A percentile compares a stretch with the other conserved stretches of the same genome.
phyloP scores from a whole-genome alignment of 352 stramenopile species.

The Globisporangium polare region DNA sequence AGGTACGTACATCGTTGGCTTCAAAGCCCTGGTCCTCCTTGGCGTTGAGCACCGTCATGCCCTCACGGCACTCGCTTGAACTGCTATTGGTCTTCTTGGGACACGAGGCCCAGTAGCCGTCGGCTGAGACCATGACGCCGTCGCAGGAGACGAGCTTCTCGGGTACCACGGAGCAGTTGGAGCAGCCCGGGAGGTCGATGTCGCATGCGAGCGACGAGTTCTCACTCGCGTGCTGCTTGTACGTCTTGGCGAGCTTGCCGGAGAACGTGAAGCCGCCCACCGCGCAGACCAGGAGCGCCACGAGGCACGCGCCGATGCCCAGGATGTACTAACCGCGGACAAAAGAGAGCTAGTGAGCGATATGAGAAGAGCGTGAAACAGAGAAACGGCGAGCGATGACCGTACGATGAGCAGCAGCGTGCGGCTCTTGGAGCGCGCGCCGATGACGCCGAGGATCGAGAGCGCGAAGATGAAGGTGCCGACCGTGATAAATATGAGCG shows the following conservation, averaged over 20 bases:
- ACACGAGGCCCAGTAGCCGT: conserved; percentile 49
- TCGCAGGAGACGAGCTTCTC: conserved; percentile 30
- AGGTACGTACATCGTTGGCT: conserved; percentile 64
- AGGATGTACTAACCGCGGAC: conserved; percentile 82
- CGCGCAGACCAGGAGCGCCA: conserved; percentile 58
- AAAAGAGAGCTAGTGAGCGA: neutral
- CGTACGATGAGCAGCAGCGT: conserved; percentile 75
- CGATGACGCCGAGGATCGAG: conserved; percentile 64
- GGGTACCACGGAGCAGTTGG: conserved; percentile 57
- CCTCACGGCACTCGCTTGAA: conserved; percentile 28
- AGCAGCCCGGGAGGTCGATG: conserved; percentile 58
- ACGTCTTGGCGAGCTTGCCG: conserved; percentile 46
- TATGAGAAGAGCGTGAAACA: neutral
- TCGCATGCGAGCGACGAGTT: conserved; percentile 56
- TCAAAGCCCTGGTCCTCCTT: conserved; percentile 51
- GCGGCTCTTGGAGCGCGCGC: conserved; percentile 66
- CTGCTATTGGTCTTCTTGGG: conserved; percentile 15
- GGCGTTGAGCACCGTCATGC: conserved; percentile 53
- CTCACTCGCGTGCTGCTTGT: conserved; percentile 37
- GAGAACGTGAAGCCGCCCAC: conserved; percentile 67
- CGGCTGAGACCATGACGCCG: conserved; percentile 30
- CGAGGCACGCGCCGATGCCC: conserved; percentile 54
- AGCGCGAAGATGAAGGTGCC: conserved; percentile 63
- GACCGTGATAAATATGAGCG: conserved; percentile 66
- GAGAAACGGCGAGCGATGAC: neutral